Base-by-base conservation (phyloP, 495 filamentous ascomycete genomes). In the Podospora tetraspora region DNA sequence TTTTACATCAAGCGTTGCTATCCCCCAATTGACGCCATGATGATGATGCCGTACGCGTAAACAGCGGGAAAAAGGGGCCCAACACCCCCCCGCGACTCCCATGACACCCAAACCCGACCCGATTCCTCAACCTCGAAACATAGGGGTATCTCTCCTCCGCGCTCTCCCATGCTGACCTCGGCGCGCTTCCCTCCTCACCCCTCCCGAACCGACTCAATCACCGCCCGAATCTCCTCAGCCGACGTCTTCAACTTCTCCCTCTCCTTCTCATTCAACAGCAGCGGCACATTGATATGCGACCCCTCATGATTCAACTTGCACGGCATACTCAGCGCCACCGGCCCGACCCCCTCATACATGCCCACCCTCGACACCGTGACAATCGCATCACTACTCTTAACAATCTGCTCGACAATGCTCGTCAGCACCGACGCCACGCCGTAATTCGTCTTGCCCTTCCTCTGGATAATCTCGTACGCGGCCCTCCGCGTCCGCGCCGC, bases 361-460 rank as follows among this genome's bases (percentile, higher is more conserved):
- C 75, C 75, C 13, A 77, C 75, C 29, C 74, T 29, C 16, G 72
- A 74, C 13, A 77, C 74, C 0, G 75, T 76, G 57, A 77, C 61
- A 16, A 77, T 63, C 24, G 74, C 74, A 30, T 77, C 75, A 29
- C 67, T 66, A 27, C 76, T 63, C 24, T 71, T 76, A 57, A 77
- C 68, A 61, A 77, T 77, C 1, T 72, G 72, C 69, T 76, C 69
- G 27, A 77, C 52, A 43, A 77, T 72, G 62, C 68, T 70, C 13
- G 76, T 74, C 60, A 77, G 37, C 24, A 77, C 81, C 9, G 78
- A 79, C 0, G 85, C 87, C 0, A 86, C 80, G 52, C 87, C 84
- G 69, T 87, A 87, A 72, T 87, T 87, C 3, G 86, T 87, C 77
- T 86, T 87, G 7, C 86, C 86, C 71, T 86, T 86, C 11, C 82